Percentiles rank a stretch among this genome's conserved stretches.
These are phyloP conservation scores for Saccharomycopsis sp. DNA, from an alignment of 805 yeast genomes.

Conservation along the genomic window DNA sequence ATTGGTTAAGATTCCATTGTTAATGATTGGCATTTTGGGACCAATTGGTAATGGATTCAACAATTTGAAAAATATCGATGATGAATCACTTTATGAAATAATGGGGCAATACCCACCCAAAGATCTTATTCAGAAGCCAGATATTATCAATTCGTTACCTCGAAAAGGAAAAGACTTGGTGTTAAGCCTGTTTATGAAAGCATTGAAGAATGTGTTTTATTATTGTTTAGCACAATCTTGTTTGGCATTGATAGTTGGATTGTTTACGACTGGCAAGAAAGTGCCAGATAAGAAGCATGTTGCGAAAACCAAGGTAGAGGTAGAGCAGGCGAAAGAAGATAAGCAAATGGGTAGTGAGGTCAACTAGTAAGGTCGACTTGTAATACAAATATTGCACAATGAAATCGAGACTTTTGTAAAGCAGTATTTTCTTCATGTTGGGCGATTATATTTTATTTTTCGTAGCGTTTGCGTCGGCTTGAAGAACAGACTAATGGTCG, in stretches of 20 bases:
- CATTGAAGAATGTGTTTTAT: conserved; percentile 1
- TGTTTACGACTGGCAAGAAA: background rate
- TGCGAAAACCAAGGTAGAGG: background rate
- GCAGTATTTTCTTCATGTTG: too few species aligned
- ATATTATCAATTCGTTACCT: background rate
- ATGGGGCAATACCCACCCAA: background rate
- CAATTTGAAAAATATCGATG: conserved; percentile 38
- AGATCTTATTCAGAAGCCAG: background rate
- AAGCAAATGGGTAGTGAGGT: too few species aligned
- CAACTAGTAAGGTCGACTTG: too few species aligned
- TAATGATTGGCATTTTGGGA: background rate
- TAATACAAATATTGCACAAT: too few species aligned
- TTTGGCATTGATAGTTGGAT: background rate
- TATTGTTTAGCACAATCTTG: background rate
- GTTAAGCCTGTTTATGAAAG: background rate
- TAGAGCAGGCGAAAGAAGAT: too few species aligned
- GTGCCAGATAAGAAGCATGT: background rate
- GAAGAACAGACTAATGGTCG: too few species aligned
- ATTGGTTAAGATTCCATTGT: conserved; percentile 34
- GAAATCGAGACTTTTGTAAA: too few species aligned
- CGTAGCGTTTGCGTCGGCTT: too few species aligned
- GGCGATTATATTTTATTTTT: too few species aligned
- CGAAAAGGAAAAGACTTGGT: background rate
- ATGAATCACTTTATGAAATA: background rate
- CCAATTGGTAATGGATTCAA: conserved; percentile 24